Conservation (phyloP, 2,329 filamentous ascomycete genomes). For the Talaromyces sp. region DNA sequence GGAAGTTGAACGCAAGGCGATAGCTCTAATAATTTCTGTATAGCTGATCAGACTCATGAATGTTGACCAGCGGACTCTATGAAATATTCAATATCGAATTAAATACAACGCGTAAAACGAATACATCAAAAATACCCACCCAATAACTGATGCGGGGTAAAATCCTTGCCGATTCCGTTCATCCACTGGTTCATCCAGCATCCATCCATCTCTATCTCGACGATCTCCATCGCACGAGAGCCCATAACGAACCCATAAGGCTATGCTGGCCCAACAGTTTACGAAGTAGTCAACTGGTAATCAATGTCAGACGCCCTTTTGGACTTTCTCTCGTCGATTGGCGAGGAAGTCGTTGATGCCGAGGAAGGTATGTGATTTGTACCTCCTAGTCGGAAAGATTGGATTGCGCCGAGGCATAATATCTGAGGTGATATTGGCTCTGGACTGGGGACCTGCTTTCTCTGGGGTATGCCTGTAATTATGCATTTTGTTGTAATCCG, state of each 20-base stretch:
- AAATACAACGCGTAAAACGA: not conserved
- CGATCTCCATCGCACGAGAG: not conserved
- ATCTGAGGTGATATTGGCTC: not conserved
- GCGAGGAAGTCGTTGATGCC: constrained; percentile 54
- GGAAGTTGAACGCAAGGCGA: not conserved
- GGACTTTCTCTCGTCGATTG: constrained; percentile 44
- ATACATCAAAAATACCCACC: not conserved
- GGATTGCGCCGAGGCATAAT: not conserved
- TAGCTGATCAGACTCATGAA: not conserved
- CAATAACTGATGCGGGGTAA: not conserved
- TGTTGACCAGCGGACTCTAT: not conserved
- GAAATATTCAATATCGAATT: not conserved
- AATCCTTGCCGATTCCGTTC: not conserved
- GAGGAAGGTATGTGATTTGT: constrained; percentile 56
- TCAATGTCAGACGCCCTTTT: constrained; percentile 24
- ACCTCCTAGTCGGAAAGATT: not conserved
- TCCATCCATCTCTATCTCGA: not conserved
- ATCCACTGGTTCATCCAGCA: not conserved
- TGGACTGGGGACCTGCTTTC: not conserved
- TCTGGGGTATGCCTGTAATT: not conserved
- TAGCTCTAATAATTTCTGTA: not conserved
- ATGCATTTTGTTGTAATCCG: not conserved
- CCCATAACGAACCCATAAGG: not conserved
- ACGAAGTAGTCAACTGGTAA: not conserved
- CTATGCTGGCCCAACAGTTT: not conserved